These are phyloP conservation scores for Clarireedia homoeocarpa DNA, from an alignment of 2,329 filamentous ascomycete species.

Conservation along the genomic window DNA sequence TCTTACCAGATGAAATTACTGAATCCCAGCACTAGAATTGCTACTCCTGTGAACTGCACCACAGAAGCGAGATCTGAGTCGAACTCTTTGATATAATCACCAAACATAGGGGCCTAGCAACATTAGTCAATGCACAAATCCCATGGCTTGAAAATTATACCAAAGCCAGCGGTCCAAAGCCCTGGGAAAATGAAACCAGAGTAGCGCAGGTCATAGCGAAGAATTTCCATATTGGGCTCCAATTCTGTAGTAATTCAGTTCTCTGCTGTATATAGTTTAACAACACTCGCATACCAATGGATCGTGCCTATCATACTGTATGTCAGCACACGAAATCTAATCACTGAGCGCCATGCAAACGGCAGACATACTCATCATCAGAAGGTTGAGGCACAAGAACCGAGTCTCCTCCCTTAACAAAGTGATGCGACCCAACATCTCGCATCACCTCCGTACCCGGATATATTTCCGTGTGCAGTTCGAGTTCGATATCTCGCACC, in stretches of 20 bases:
- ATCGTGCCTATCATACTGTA: slow-evolving; percentile 31
- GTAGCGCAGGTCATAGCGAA: slow-evolving; percentile 28
- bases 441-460: slow-evolving; percentile 34
- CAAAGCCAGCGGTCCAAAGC: slow-evolving; percentile 35
- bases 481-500: slow-evolving; percentile 23
- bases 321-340: background rate
- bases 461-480: slow-evolving; percentile 26
- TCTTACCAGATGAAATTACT: slow-evolving; percentile 43
- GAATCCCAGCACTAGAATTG: slow-evolving; percentile 38
- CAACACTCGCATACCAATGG: slow-evolving; percentile 30
- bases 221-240: slow-evolving; percentile 40
- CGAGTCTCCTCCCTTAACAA: slow-evolving; percentile 47
- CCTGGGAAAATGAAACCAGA: slow-evolving; percentile 35
- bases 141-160: slow-evolving; percentile 14
- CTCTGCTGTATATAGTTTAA: background rate
- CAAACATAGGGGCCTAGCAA: slow-evolving; percentile 45
- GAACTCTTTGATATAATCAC: slow-evolving; percentile 38
- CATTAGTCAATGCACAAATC: background rate
- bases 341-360: background rate
- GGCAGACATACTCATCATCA: slow-evolving; percentile 29
- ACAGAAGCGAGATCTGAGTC: slow-evolving; percentile 44
- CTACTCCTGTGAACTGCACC: slow-evolving; percentile 39
- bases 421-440: slow-evolving; percentile 54
- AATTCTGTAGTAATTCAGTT: slow-evolving; percentile 29
- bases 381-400: slow-evolving; percentile 42